Evolutionary conservation across 352 stramenopile genomes (phyloP), one percentile per base, ranked within the genome.

Genomic region (Phytophthora citrophthora): DNA sequence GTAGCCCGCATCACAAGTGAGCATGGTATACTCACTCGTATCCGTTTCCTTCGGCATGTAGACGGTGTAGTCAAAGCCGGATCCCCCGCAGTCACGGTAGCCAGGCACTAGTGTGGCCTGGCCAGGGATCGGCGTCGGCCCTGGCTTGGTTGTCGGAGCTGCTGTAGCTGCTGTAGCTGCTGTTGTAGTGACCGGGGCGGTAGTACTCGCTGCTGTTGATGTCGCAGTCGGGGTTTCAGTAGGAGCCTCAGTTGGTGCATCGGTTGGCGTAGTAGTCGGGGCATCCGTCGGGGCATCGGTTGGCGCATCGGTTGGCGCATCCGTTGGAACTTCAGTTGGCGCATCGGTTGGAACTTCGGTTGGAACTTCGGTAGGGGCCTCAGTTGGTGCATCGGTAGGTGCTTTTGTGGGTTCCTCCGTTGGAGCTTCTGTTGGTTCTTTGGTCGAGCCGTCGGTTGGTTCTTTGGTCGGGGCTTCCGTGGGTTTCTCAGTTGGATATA

Each of bases 51-150:
- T 41, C 8, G 50, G 50, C 64, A 72, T 68, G 39, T 72, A 72
- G n/a, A 55, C 45, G 5, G 51, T 56, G 57, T 72, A 72, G 47
- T 72, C 34, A 26, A 72, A 72, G 15, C 58, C 58, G 0, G 27
- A 38, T 2, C 64, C 64, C n/a, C 64, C 64, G 18, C 64, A 72
- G 38, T 72, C 20, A 7, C 2, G 9, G 20, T 72, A 63, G 5
- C 27, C 57, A 38, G 49, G 51, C 5, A 72, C 64, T 8, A 68
- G 24, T 12, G 23, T 47, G 4, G 31, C 45, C 49, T 72, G 64
- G 24, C 64, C 64, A 5, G 38, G 11, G 13, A 68, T 68, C 24
- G 12, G 45, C 15, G 13, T 51, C 1, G 54, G 47, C 3, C 54
- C 55, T 12, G 38, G 3, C 23, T 65, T 64, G 12, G 29, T 34